These are phyloP conservation scores for Candida coquimbonensis DNA, from an alignment of 805 yeast genomes.

Conservation along the genomic window DNA sequence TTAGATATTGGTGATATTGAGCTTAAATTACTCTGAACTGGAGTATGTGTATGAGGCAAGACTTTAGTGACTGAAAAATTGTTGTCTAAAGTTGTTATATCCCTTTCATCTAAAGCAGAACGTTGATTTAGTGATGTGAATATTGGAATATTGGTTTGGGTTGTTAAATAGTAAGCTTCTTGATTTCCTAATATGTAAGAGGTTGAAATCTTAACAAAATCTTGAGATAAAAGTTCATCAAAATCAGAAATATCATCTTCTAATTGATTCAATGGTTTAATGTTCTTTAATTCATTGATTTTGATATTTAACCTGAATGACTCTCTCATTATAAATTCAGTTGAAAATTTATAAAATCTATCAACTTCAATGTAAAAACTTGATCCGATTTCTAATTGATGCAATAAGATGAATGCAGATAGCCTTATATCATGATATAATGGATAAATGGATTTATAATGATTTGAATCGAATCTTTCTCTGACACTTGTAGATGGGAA, in stretches of 20 bases:
- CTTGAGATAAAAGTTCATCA: slow-evolving; percentile 39
- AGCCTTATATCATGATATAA: slow-evolving; percentile 63
- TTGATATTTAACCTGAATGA: slow-evolving; percentile 37
- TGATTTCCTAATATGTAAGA: slow-evolving; percentile 44
- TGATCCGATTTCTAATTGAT: slow-evolving; percentile 42
- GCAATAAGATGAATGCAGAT: slow-evolving; percentile 42
- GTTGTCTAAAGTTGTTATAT: slow-evolving; percentile 55
- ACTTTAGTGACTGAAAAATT: slow-evolving; percentile 59
- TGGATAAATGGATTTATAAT: slow-evolving; percentile 41
- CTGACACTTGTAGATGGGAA: slow-evolving; percentile 32
- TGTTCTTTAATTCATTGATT: slow-evolving; percentile 12
- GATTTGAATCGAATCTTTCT: slow-evolving; percentile 30
- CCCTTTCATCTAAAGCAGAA: slow-evolving; percentile 71
- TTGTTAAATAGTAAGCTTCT: slow-evolving; percentile 58
- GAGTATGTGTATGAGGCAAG: slow-evolving; percentile 40
- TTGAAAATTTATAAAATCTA: slow-evolving; percentile 52
- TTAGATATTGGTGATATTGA: slow-evolving; percentile 20
- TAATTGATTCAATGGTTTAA: slow-evolving; percentile 2
- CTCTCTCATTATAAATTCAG: slow-evolving; percentile 61
- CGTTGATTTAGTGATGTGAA: slow-evolving; percentile 68
- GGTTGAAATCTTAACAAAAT: slow-evolving; percentile 53
- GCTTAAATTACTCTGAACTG: slow-evolving; percentile 24
- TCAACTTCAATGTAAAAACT: slow-evolving; percentile 47
- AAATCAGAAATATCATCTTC: slow-evolving; percentile 19
- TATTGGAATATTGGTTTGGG: slow-evolving; percentile 64